Evolutionary conservation across 2,329 filamentous ascomycete genomes (phyloP).

Genomic region (Fusarium fracticaudum): DNA sequence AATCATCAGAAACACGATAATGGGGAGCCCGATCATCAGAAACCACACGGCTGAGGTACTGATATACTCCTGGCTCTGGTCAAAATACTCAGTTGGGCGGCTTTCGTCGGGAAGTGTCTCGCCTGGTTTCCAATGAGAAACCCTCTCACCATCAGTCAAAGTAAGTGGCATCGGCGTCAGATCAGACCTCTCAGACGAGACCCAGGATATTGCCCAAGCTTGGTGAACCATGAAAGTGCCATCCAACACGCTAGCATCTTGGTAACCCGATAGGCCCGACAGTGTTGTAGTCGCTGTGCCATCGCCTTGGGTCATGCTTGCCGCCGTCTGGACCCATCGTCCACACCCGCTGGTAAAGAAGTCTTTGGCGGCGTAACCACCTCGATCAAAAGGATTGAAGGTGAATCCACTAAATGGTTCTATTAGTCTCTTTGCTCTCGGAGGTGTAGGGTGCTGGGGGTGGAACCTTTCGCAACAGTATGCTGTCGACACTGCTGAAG

Average conservation of each 20-base stretch:
- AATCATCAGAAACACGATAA: neutral
- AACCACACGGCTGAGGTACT: neutral
- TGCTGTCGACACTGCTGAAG: neutral
- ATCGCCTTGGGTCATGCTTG: neutral
- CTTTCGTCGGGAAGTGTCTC: neutral
- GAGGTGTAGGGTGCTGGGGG: neutral
- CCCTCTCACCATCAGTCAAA: neutral
- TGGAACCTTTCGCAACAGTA: neutral
- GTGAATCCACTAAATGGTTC: neutral
- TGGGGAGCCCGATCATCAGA: neutral
- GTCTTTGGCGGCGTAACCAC: neutral
- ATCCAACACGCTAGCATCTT: neutral
- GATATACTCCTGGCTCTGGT: neutral
- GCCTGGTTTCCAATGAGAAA: neutral
- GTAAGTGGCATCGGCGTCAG: neutral
- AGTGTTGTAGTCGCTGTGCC: neutral
- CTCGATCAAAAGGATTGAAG: neutral
- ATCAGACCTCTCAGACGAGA: neutral
- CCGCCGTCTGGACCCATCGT: neutral
- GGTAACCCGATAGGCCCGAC: neutral
- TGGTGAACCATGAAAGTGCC: neutral
- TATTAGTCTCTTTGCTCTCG: neutral
- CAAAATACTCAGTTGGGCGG: neutral
- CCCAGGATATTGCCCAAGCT: neutral
- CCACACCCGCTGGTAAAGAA: neutral